Percentiles rank a stretch among this genome's conserved stretches.
phyloP scores from a whole-genome alignment of 169 alveolate genomes.

The Theileria annulata region DNA sequence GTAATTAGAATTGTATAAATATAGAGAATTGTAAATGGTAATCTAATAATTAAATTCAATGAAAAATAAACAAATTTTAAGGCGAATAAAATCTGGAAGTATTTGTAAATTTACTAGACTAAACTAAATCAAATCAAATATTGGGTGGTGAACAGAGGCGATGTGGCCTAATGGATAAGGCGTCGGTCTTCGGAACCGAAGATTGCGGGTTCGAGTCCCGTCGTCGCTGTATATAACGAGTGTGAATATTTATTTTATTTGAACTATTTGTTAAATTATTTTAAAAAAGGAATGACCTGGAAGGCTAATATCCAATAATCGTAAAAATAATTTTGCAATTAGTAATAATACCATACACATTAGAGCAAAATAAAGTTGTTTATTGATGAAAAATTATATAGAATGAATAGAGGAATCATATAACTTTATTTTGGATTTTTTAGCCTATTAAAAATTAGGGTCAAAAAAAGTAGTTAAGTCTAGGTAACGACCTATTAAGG shows the following conservation, averaged over 20 bases:
- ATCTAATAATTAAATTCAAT: neutral
- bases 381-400: no score
- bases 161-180: slow-evolving; percentile 97
- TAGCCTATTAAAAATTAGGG: neutral
- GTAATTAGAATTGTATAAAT: neutral
- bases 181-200: slow-evolving; percentile 97
- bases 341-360: neutral
- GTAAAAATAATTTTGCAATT: neutral
- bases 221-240: slow-evolving; percentile 78
- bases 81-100: neutral
- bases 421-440: neutral
- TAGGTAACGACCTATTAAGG: neutral
- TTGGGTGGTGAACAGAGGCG: slow-evolving; percentile 72
- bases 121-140: neutral
- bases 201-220: slow-evolving; percentile 98
- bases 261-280: neutral
- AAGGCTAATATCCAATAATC: neutral
- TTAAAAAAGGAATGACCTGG: neutral
- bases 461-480: neutral
- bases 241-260: neutral
- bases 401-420: neutral
- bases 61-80: neutral
- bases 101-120: slow-evolving; percentile 3
- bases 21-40: neutral
- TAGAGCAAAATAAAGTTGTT: neutral